Base-by-base conservation (phyloP, 108 stramenopile genomes). In the Seminavis robusta region DNA sequence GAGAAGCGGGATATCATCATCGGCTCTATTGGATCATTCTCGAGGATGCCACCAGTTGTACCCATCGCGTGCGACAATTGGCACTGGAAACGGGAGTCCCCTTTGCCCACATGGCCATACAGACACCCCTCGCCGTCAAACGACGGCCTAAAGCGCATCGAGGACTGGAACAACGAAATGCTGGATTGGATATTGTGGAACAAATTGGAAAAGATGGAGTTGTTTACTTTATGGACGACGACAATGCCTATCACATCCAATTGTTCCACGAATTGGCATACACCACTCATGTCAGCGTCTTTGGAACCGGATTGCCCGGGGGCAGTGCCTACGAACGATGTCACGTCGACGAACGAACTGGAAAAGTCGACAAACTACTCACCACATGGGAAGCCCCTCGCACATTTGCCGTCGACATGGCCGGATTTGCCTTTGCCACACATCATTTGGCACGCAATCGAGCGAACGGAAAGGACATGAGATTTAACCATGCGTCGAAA, bases 151-250 rank as follows among this genome's bases (percentile, higher is more conserved):
- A 36, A 16, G n/a, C n/a, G n/a, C n/a, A n/a, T n/a, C 53, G 53
- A 5, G 56, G 56, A 8, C 26, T 42, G 7, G 11, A n/a, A 25
- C 56, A 57, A 45, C 56, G 56, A 23, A 57, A 57, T 23, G 4
- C 26, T 9, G 56, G 36, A 6, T 26, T 57, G 45, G 40, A 42
- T 27, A 16, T 47, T 8, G 37, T 57, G 9, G 56, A 57, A 29
- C 4, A 25, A 9, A 8, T 45, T 6, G 40, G 40, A 26, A 4
- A 47, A 6, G 38, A 17, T 8, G 56, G 56, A 8, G 43, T 57
- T 39, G 44, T 57, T 10, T 57, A 57, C 43, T 57, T 57, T 57
- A 45, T 45, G 10, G 56, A 57, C 37, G 56, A 57, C 23, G 56
- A 57, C 25, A 57, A 57, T 47, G 44, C 11, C 10, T 57, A 57